Conservation (phyloP, 202 grass and related monocot species). For the Schoenoplectus triqueter region DNA sequence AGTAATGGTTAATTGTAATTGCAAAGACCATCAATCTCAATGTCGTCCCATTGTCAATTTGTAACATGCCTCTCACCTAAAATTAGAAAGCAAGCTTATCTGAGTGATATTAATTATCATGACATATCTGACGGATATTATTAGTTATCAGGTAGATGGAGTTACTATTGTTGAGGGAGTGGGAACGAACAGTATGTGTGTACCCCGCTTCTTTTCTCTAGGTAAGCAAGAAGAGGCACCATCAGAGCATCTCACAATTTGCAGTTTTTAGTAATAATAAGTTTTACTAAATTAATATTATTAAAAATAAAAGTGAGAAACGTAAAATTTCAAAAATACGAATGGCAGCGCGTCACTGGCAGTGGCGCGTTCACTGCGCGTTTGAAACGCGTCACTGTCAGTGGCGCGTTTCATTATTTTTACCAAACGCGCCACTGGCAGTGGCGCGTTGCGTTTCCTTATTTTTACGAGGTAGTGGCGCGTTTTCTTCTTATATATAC, state of each 20-base stretch:
- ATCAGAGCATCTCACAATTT: constrained; percentile 37
- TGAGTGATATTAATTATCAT: background rate
- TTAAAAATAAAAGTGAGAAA: no score
- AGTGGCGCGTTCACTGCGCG: no score
- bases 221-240: constrained; percentile 39
- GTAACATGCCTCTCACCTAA: background rate
- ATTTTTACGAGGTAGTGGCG: no score
- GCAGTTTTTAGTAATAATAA: no score
- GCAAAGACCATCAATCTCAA: background rate
- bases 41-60: background rate
- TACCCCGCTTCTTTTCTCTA: constrained; percentile 31
- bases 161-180: constrained; percentile 8
- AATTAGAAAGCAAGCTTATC: background rate
- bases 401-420: no score
- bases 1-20: background rate
- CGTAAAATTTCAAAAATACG: no score
- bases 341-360: no score
- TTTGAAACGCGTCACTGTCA: no score
- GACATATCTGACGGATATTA: background rate
- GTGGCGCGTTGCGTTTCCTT: no score
- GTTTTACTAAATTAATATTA: no score
- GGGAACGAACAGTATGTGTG: constrained; percentile 28
- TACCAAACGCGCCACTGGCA: no score
- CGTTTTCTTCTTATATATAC: no score
- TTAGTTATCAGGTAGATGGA: constrained; percentile 1